phyloP scores from a whole-genome alignment of 108 stramenopile species.

The Cyclostephanos invisitatus region DNA sequence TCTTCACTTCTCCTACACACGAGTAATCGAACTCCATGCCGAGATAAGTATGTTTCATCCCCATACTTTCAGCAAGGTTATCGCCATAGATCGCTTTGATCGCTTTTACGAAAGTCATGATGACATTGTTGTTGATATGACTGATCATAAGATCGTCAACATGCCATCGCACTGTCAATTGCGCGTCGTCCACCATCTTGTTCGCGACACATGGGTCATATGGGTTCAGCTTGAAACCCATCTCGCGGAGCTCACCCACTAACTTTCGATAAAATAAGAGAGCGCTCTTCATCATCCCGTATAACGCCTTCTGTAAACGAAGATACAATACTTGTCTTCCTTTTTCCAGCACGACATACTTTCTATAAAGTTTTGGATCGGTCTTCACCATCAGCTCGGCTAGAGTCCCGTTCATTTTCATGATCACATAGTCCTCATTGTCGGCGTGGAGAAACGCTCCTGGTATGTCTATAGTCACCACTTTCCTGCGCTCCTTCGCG shows the following conservation, averaged over 20 bases:
- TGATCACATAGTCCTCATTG: background rate
- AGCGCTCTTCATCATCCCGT: conserved; percentile 15
- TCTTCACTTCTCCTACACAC: background rate
- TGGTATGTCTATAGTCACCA: background rate
- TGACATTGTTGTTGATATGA: background rate
- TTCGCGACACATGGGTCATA: conserved; percentile 38
- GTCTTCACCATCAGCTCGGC: conserved; percentile 3
- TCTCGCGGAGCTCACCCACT: too few species aligned
- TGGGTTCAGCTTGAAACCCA: conserved; percentile 27
- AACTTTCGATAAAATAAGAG: conserved; percentile 12
- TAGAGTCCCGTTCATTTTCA: background rate
- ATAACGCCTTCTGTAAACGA: conserved; percentile 37
- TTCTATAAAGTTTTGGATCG: background rate
- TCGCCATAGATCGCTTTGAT: background rate
- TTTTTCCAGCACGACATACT: background rate
- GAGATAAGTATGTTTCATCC: conserved; percentile 5
- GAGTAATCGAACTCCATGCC: conserved; percentile 19
- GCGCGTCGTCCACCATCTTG: conserved; percentile 22
- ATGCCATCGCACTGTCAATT: conserved; percentile 32
- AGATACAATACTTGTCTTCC: conserved; percentile 26
- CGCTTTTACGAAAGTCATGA: background rate
- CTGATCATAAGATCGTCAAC: conserved; percentile 28
- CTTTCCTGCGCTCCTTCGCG: background rate
- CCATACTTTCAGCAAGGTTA: background rate
- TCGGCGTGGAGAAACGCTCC: conserved; percentile 6